These are phyloP conservation scores for Aureobasidium sp. DNA, from an alignment of 2,329 filamentous ascomycete genomes.

Conservation along the genomic window DNA sequence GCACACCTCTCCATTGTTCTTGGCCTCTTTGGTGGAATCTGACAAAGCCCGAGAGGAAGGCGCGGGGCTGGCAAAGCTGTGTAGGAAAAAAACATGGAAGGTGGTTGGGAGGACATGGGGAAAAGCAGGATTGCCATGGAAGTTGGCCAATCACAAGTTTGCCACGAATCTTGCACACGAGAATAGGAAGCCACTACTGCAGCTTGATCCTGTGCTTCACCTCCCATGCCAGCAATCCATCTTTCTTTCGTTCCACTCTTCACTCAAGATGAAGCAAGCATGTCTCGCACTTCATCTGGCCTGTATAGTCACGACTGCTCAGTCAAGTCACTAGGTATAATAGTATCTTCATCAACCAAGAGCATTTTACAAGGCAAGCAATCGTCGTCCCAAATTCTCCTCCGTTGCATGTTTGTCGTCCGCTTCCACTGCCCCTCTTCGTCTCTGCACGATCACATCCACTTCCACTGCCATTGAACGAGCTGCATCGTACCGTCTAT, in stretches of 20 bases:
- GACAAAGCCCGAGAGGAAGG: neutral
- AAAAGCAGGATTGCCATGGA: neutral
- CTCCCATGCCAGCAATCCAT: neutral
- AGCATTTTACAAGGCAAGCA: neutral
- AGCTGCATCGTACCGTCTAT: too few species aligned
- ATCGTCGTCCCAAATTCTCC: neutral
- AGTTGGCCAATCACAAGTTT: neutral
- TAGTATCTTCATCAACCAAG: neutral
- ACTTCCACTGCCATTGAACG: too few species aligned
- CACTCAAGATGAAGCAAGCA: neutral
- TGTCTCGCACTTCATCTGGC: too few species aligned
- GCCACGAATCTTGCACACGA: too few species aligned
- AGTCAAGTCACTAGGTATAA: neutral
- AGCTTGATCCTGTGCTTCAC: neutral
- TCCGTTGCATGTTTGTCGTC: neutral
- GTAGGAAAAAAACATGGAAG: neutral
- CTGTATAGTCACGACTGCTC: neutral
- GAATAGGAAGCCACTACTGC: neutral
- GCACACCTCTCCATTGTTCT: constrained; percentile 1
- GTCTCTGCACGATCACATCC: neutral
- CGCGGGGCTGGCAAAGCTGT: constrained; percentile 3
- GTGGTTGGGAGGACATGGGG: constrained; percentile 3
- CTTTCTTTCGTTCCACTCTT: neutral
- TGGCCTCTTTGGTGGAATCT: neutral
- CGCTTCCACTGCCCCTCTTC: neutral